Evolutionary conservation across 2,329 filamentous ascomycete species (phyloP), one percentile per base, ranked within the genome.

Genomic region (Fusarium robinianum): DNA sequence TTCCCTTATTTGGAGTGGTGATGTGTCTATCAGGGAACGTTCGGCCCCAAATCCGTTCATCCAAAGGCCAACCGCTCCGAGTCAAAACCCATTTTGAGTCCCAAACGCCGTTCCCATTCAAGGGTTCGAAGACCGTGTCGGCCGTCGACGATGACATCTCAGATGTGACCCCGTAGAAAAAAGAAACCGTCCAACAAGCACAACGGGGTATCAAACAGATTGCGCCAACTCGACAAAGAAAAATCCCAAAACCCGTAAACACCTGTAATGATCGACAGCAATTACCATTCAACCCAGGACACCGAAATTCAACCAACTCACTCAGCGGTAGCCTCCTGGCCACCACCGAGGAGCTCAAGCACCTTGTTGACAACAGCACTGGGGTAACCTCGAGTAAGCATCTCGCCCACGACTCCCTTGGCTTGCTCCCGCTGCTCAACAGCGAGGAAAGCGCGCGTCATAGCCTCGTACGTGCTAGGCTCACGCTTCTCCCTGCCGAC

Each of bases 381-480:
- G 32, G 94, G 94, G 64, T 97, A 99, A 25, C 91, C 91, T 44
- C 94, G 82, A 32, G 83, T 84, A 23, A 96, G 77, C 80, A 96
- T 96, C 76, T 99, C 94, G 41, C 86, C 80, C 16, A 96, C 91
- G 10, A 96, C 86, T 8, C 64, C 71, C 71, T 90, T 84, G 25
- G 94, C 94, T 45, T 80, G 78, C 34, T 84, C 79, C 22, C 88
- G 84, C 65, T 95, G 83, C 64, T 95, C 89, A 4, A 87, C 86
- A 8, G 90, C 84, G 41, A 99, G 81, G 71, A 86, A 96, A 1
- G 94, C 94, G 31, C 94, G 81, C 5, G 91, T 96, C 94, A 99
- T 99, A 26, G 92, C 91, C 72, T 99, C 94, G 68, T 99, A 99
- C 5, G 94, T 99, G 75, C 90, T 96, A 4, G 94, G 94, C 74